Evolutionary conservation across 352 stramenopile species (phyloP).

Genomic region (Phytophthora pinifolia): DNA sequence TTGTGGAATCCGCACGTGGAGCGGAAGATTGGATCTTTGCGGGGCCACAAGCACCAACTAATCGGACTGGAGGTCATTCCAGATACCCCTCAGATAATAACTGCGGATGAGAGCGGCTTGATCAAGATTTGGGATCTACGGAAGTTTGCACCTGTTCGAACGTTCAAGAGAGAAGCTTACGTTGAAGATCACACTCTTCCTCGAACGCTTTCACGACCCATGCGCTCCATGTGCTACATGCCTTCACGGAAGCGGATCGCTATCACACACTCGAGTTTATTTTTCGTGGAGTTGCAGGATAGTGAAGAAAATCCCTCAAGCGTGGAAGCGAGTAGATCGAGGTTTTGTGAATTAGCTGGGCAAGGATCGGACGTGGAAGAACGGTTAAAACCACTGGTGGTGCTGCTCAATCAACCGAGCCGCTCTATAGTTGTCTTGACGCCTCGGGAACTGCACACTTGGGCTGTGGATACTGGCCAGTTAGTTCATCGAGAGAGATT

Average conservation of each 20-base stretch:
- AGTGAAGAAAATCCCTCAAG: not conserved
- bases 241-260: slow-evolving; percentile 40
- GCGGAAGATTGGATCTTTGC: slow-evolving; percentile 49
- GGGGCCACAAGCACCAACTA: slow-evolving; percentile 45
- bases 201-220: slow-evolving; percentile 18
- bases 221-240: slow-evolving; percentile 50
- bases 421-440: slow-evolving; percentile 41
- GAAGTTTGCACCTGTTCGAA: slow-evolving; percentile 42
- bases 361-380: slow-evolving; percentile 22
- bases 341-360: not conserved
- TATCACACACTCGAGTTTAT: slow-evolving; percentile 52
- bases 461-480: slow-evolving; percentile 24
- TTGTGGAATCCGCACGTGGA: slow-evolving; percentile 70
- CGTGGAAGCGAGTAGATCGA: too few species aligned
- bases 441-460: slow-evolving; percentile 30
- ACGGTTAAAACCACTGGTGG: slow-evolving; percentile 31
- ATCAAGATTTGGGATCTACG: slow-evolving; percentile 47
- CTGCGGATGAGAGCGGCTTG: slow-evolving; percentile 47
- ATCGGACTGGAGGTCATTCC: slow-evolving; percentile 53
- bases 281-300: slow-evolving; percentile 48
- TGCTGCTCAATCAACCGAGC: slow-evolving; percentile 30
- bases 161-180: slow-evolving; percentile 34
- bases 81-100: slow-evolving; percentile 50
- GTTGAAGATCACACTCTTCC: slow-evolving; percentile 22
- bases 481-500: slow-evolving; percentile 23